A percentile compares a stretch with the other conserved stretches of the same genome.
These are phyloP conservation scores for Colletotrichum sp. DNA, from an alignment of 2,329 filamentous ascomycete genomes.

Conservation along the genomic window DNA sequence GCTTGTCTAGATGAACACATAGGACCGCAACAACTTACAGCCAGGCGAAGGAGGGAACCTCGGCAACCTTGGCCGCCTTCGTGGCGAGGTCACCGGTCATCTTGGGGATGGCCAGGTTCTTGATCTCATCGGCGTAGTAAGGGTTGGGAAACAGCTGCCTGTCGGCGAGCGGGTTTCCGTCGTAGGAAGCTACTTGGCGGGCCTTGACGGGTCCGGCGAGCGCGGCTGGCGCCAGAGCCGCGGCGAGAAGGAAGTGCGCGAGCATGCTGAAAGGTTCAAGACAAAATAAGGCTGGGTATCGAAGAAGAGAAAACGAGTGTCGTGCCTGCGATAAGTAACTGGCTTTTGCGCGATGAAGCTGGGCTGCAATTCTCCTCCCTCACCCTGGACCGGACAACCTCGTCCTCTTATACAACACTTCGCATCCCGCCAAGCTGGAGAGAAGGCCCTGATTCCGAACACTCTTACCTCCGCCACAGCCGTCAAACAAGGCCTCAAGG, in stretches of 20 bases:
- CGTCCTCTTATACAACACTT: background rate
- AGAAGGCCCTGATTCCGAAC: background rate
- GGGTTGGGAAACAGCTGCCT: constrained; percentile 41
- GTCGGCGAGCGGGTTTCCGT: constrained; percentile 42
- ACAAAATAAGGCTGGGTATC: background rate
- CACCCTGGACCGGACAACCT: background rate
- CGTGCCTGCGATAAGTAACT: background rate
- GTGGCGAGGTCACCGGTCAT: constrained; percentile 50
- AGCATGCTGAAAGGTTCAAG: background rate
- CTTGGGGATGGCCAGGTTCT: constrained; percentile 56
- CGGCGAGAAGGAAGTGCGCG: constrained; percentile 10
- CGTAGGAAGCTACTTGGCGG: constrained; percentile 22
- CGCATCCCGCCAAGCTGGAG: background rate
- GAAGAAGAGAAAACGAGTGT: background rate
- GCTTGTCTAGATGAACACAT: background rate
- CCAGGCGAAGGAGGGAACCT: constrained; percentile 35
- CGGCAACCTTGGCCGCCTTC: constrained; percentile 33
- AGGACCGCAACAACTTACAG: constrained; percentile 22
- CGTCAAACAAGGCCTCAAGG: background rate
- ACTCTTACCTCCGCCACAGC: background rate
- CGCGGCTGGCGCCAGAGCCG: constrained; percentile 9
- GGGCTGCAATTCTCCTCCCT: background rate
- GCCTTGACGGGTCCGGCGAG: constrained; percentile 13
- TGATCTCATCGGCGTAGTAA: constrained; percentile 40
- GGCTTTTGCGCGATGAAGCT: background rate